phyloP scores from a whole-genome alignment of 176 grass and related monocot genomes.

The Aegilops speltoides region DNA sequence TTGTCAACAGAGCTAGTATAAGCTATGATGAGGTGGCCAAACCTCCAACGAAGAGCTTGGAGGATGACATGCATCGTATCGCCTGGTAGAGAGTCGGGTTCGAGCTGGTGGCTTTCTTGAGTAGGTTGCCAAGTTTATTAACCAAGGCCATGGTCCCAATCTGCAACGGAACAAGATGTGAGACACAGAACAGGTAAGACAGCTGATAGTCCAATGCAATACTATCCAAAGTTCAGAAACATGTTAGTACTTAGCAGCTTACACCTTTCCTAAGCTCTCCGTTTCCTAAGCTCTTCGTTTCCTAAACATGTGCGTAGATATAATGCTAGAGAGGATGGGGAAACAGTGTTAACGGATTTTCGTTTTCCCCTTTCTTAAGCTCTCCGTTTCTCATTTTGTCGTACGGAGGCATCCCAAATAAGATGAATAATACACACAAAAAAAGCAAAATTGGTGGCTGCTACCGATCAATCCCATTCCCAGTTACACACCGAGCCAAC shows the following conservation, averaged over 20 bases:
- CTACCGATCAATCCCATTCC: too few species aligned
- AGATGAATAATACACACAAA: too few species aligned
- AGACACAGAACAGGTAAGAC: not conserved
- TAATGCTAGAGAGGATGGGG: too few species aligned
- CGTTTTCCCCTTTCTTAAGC: too few species aligned
- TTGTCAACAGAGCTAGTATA: not conserved
- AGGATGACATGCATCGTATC: constrained; percentile 95
- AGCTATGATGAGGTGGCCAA: not conserved
- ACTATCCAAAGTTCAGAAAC: not conserved
- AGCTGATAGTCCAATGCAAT: not conserved
- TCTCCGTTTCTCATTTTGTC: too few species aligned
- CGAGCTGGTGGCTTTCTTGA: constrained; percentile 64
- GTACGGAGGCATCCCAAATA: too few species aligned
- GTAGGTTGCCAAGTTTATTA: constrained; percentile 64
- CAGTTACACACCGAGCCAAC: too few species aligned
- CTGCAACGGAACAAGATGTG: constrained; percentile 19
- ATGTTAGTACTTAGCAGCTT: not conserved
- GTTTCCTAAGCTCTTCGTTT: too few species aligned
- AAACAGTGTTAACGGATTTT: too few species aligned
- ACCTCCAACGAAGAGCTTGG: constrained; percentile 93
- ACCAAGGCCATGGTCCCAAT: constrained; percentile 54
- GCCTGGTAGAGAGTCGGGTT: constrained; percentile 63
- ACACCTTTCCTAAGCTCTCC: too few species aligned
- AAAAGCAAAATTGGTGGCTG: too few species aligned
- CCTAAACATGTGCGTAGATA: too few species aligned